Percentiles rank a stretch among this genome's conserved stretches.
Evolutionary conservation across 805 yeast species (phyloP).

Genomic region (Lachancea cidri): DNA sequence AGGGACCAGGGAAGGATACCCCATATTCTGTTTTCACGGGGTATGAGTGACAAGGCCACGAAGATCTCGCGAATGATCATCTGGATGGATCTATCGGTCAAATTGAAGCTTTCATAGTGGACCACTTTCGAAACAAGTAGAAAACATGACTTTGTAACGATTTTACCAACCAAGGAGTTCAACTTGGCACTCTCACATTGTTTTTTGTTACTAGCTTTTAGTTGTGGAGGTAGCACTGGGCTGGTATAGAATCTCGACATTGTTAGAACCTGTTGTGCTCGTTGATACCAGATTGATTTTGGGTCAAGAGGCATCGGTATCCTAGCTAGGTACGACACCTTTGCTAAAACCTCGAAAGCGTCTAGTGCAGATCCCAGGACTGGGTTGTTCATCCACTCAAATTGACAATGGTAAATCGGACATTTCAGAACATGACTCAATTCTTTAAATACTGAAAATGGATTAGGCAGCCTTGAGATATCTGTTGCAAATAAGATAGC

Average conservation of each 20-base stretch:
- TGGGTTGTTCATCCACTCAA: slow-evolving; percentile 41
- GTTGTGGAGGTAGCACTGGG: slow-evolving; percentile 6
- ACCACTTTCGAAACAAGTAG: slow-evolving; percentile 12
- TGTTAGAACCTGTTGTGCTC: slow-evolving; percentile 10
- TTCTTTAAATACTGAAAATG: slow-evolving; percentile 36
- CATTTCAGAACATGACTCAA: slow-evolving; percentile 30
- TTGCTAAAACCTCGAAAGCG: slow-evolving; percentile 36
- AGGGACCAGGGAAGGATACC: slow-evolving; percentile 15
- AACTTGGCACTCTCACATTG: slow-evolving; percentile 9
- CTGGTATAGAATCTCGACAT: slow-evolving; percentile 12
- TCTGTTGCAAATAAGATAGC: slow-evolving; percentile 35
- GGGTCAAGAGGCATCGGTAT: slow-evolving; percentile 15
- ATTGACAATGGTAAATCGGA: slow-evolving; percentile 35
- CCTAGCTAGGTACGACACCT: slow-evolving; percentile 36
- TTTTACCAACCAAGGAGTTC: slow-evolving; percentile 11
- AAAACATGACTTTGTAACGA: slow-evolving; percentile 14
- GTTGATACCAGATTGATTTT: slow-evolving; percentile 11
- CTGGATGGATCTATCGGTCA: slow-evolving; percentile 7
- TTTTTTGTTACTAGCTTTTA: slow-evolving; percentile 4
- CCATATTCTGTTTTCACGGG: slow-evolving; percentile 12
- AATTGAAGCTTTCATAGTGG: slow-evolving; percentile 7
- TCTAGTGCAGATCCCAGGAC: slow-evolving; percentile 37
- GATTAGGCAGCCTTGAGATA: slow-evolving; percentile 36
- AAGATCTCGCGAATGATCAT: slow-evolving; percentile 11
- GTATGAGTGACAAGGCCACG: slow-evolving; percentile 10